Evolutionary conservation across 192 early-diverging fungal species (phyloP).

Genomic region (Backusella westeae): DNA sequence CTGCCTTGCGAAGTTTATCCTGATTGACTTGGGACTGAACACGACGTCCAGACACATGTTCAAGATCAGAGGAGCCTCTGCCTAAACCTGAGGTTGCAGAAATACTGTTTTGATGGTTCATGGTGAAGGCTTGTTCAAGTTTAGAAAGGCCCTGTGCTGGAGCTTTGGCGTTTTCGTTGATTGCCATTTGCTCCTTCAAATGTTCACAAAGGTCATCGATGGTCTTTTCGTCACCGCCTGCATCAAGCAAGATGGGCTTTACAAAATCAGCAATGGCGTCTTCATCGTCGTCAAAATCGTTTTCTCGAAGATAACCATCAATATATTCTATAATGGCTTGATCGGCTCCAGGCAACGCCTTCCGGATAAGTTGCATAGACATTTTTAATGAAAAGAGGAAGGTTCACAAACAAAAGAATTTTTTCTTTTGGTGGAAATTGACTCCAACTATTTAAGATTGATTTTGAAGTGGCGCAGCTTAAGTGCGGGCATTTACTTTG

Average conservation of each 20-base stretch:
- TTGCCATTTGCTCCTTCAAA: slow-evolving; percentile 57
- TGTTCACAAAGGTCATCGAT: slow-evolving; percentile 69
- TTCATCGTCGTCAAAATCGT: slow-evolving; percentile 51
- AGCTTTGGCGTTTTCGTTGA: slow-evolving; percentile 34
- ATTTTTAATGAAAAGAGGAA: not conserved
- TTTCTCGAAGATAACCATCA: slow-evolving; percentile 67
- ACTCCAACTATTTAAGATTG: not conserved
- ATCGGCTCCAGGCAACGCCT: slow-evolving; percentile 68
- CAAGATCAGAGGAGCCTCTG: slow-evolving; percentile 57
- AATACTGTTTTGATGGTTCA: slow-evolving; percentile 63
- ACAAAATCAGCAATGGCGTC: slow-evolving; percentile 67
- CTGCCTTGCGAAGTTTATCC: slow-evolving; percentile 87
- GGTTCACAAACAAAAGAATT: not conserved
- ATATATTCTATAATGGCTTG: slow-evolving; percentile 77
- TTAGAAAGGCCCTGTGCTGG: slow-evolving; percentile 49
- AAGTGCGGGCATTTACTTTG: not conserved
- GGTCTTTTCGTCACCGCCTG: slow-evolving; percentile 55
- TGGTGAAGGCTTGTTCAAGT: slow-evolving; percentile 66
- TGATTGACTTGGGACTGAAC: slow-evolving; percentile 73
- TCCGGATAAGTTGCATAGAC: slow-evolving; percentile 42
- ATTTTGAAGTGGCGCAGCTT: not conserved
- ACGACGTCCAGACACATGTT: slow-evolving; percentile 60
- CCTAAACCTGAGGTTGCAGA: slow-evolving; percentile 49
- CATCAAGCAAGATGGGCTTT: slow-evolving; percentile 65
- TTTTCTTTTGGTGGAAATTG: not conserved